Base-by-base conservation (phyloP, 495 filamentous ascomycete genomes). In the Penicillium crystallinum region DNA sequence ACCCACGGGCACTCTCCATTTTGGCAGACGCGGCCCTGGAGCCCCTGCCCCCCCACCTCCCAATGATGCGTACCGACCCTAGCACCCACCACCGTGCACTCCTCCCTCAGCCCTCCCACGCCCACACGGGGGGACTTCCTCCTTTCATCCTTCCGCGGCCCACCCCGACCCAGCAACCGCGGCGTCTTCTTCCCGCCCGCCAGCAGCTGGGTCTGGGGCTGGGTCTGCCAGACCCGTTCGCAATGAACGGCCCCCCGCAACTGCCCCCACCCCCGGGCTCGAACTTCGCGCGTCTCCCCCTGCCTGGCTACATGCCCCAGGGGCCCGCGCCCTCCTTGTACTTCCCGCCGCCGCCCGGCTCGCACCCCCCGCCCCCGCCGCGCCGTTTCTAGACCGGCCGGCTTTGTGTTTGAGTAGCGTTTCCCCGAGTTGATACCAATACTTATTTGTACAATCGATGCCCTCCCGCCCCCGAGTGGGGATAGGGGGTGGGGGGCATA, bases 261-360 rank as follows among this genome's bases (percentile, higher is more conserved):
- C 66, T 73, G 11, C 72, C 72, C 5, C 72, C 72, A 18, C 72
- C 72, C 7, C 67, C 67, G 17, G 71, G 71, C 7, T 73, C 70
- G 0, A 71, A 72, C 50, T 73, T 75, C 43, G 63, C 60, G 12
- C 60, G 64, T 12, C 62, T 70, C 37, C 68, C 70, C 11, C 47
- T 66, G 17, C 69, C 68, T 1, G 55, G 56, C 18, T 74, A 65
- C 46, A 30, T 68, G 40, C 47, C 54, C 14, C 52, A 57, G n/a
- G 54, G 53, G 23, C 60, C 37, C 21, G 33, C 46, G 23, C 52
- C 55, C 21, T 53, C 54, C 1, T 25, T 65, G 35, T 65, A 65
- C 30, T 65, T 53, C 17, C 48, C 48, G 27, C 56, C 53, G 31
- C 49, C 56, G 3, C 59, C 51, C 12, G 50, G 50, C 11, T 54